Percentiles rank a stretch among this genome's conserved stretches.
Evolutionary conservation across 805 yeast species (phyloP).

Genomic region (Saturnispora sekii): DNA sequence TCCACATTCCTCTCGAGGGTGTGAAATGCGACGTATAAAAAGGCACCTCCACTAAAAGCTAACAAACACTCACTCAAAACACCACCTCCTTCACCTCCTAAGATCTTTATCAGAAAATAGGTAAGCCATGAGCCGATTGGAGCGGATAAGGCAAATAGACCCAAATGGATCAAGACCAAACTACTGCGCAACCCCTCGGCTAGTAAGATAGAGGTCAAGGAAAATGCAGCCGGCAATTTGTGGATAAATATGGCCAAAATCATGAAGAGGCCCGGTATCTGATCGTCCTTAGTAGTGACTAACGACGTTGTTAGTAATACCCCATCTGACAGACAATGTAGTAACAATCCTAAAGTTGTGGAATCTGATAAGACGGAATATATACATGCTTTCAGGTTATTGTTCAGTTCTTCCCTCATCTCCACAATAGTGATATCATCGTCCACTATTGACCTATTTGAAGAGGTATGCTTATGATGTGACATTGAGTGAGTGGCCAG

Average conservation of each 20-base stretch:
- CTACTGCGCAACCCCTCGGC: constrained; percentile 24
- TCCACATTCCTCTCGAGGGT: constrained; percentile 30
- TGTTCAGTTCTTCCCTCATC: background rate
- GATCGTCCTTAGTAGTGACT: constrained; percentile 24
- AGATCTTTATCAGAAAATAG: constrained; percentile 21
- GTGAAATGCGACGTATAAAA: constrained; percentile 61
- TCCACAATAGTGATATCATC: background rate
- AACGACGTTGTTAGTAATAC: constrained; percentile 50
- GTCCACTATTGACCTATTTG: background rate
- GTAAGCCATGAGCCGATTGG: constrained; percentile 52
- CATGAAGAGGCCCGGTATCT: constrained; percentile 28
- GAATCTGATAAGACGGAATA: constrained; percentile 32
- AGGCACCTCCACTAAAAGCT: constrained; percentile 63
- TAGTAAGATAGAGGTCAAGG: constrained; percentile 47
- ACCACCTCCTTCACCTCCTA: constrained; percentile 22
- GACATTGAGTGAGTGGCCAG: too few species aligned
- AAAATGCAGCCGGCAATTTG: constrained; percentile 68
- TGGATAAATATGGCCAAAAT: constrained; percentile 57
- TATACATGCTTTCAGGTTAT: constrained; percentile 5
- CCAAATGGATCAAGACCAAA: constrained; percentile 36
- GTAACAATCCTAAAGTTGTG: constrained; percentile 49
- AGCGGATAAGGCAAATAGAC: constrained; percentile 47
- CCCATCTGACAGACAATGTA: constrained; percentile 69
- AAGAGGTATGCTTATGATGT: background rate
- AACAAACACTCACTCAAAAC: constrained; percentile 39